These are phyloP conservation scores for Tricholoma saponaceum DNA, from an alignment of 768 basidiomycete genomes.

Conservation along the genomic window DNA sequence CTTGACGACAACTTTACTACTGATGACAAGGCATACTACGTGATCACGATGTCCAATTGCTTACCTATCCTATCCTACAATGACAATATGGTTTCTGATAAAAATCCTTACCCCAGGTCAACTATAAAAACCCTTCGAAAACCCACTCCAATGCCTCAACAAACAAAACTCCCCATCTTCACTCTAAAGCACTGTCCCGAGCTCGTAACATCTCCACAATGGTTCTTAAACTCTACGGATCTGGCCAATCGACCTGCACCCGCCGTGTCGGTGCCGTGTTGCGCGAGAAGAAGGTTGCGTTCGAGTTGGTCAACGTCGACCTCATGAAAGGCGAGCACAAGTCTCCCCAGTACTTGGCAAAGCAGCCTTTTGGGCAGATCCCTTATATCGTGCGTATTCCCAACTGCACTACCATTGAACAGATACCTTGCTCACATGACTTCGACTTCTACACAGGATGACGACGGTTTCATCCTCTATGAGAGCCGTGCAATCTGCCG, in stretches of 20 bases:
- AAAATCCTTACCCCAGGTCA: no score
- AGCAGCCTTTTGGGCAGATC: constrained; percentile 12
- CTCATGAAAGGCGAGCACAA: constrained; percentile 10
- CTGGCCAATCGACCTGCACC: constrained; percentile 7
- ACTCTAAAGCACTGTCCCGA: no score
- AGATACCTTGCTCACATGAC: no score
- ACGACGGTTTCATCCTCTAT: constrained; percentile 41
- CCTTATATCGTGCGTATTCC: constrained; percentile 10
- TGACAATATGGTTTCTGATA: no score
- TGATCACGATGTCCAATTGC: no score
- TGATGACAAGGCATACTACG: no score
- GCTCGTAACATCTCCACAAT: neutral
- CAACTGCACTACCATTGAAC: no score
- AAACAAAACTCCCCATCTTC: no score
- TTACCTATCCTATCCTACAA: no score
- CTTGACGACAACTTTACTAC: no score
- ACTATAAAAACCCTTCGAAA: no score
- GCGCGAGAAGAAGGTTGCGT: constrained; percentile 14
- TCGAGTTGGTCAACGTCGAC: constrained; percentile 10
- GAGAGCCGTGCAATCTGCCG: constrained; percentile 52
- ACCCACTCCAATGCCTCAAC: no score
- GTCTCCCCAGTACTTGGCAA: constrained; percentile 1
- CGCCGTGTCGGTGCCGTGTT: constrained; percentile 9
- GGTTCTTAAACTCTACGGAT: constrained; percentile 15
- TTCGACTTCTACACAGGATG: constrained; percentile 5